Base-by-base conservation (phyloP, 225 moss, liverwort and hornwort species). In the Pleurozium schreberi region DNA sequence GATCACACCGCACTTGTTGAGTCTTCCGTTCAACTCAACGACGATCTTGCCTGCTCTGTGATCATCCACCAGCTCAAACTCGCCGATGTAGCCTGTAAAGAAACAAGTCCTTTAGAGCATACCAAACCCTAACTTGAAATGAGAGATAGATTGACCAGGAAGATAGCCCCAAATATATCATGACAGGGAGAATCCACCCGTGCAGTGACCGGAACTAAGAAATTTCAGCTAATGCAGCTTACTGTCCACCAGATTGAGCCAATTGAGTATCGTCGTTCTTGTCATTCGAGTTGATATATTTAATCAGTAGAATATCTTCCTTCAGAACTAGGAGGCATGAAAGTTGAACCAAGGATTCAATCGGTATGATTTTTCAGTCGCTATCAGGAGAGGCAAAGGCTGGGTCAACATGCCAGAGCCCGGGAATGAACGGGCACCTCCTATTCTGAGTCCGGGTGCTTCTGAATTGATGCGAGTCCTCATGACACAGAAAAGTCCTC, bases 1-100 rank as follows among this genome's bases (percentile, higher is more conserved):
- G 88, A 96, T 97, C 53, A 97, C 96, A 43, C 97, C 97, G 84
- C 97, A 97, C 89, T 97, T 97, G 93, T 96, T 96, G 40, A 97
- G 93, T 83, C 96, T 95, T 77, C 97, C 97, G 80, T 97, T 97
- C 82, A 97, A 81, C 93, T 97, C 97, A 52, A 97, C 96, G 15
- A 97, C 96, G 38, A 97, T 97, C 88, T 97, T 97, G 50, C 96
- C 97, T 45, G 95, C 95, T 91, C 96, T 92, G 88, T 97, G 97
- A 69, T 97, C 96, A 83, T 97, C 96, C 31, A 96, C 96, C 52
- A 96, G 88, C 93, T 97, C 97, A 75, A 97, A 97, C 92, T 97
- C 96, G 69, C 97, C 96, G 33, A 97, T 97, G 86, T 97, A 97
- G 49, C 96, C 96, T 97, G 88, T 77, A 59, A 80, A 9, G 14